Conservation (phyloP, 2,329 filamentous ascomycete species). For the Metarhizium anisopliae region DNA sequence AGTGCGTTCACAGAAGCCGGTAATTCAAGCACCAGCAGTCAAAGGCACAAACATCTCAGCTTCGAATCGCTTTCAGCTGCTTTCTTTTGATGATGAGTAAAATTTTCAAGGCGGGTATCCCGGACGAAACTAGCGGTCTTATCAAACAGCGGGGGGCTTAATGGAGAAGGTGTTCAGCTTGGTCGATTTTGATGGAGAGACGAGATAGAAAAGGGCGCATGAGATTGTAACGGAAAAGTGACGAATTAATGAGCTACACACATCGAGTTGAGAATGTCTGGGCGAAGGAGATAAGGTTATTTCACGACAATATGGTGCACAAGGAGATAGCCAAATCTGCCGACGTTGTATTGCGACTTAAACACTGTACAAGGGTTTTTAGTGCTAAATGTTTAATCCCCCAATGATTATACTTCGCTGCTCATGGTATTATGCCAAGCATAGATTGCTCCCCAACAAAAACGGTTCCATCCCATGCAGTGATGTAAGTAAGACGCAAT, state of each 20-base stretch:
- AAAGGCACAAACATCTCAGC: conserved; percentile 29
- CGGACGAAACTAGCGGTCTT: neutral
- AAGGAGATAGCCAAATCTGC: neutral
- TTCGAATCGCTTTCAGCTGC: conserved; percentile 53
- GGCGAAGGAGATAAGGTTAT: neutral
- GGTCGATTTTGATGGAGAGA: neutral
- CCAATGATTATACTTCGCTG: neutral
- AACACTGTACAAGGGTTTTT: neutral
- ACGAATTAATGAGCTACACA: neutral
- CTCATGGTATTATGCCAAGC: neutral
- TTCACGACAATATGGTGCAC: neutral
- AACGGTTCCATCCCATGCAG: neutral
- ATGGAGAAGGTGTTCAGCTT: neutral
- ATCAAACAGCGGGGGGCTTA: neutral
- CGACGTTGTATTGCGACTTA: neutral
- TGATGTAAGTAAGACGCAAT: neutral
- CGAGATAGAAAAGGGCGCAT: neutral
- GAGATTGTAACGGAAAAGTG: neutral
- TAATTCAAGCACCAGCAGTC: conserved; percentile 10
- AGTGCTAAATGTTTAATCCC: neutral
- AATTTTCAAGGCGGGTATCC: neutral
- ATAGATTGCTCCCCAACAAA: neutral
- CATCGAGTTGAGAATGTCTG: neutral
- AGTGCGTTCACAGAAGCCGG: conserved; percentile 11
- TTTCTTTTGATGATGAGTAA: conserved; percentile 39